These are phyloP conservation scores for Trametes polyzona DNA, from an alignment of 1,284 basidiomycete genomes.

Conservation along the genomic window DNA sequence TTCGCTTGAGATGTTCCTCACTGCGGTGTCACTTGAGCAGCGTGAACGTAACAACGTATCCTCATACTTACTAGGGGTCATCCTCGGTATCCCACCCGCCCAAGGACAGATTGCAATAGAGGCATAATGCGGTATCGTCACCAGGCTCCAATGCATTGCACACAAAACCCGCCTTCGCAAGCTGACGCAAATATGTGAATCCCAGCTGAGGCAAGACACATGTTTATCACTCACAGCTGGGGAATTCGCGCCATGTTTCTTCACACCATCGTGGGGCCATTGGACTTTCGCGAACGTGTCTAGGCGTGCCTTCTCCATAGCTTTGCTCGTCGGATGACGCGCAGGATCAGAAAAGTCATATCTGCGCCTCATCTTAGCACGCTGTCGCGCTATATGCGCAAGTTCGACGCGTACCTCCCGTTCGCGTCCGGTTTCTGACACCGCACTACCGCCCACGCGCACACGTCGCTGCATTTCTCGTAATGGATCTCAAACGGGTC, in stretches of 20 bases:
- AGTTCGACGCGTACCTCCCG: constrained; percentile 50
- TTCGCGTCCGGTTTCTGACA: constrained; percentile 66
- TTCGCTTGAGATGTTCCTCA: constrained; percentile 69
- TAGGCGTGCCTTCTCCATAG: constrained; percentile 69
- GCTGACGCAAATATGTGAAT: constrained; percentile 49
- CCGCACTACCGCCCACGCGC: constrained; percentile 77
- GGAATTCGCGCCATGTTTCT: constrained; percentile 70
- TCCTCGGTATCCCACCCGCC: constrained; percentile 83
- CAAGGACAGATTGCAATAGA: constrained; percentile 76
- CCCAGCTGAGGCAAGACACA: neutral
- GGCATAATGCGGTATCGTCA: constrained; percentile 78
- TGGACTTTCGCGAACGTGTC: constrained; percentile 66
- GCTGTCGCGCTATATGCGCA: neutral
- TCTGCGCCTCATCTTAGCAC: constrained; percentile 5
- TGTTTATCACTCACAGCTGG: constrained; percentile 53
- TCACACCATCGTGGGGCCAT: constrained; percentile 75
- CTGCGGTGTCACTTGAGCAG: constrained; percentile 38
- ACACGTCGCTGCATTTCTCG: constrained; percentile 60
- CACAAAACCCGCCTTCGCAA: constrained; percentile 84
- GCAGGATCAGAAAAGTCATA: constrained; percentile 52
- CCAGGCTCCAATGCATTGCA: constrained; percentile 64
- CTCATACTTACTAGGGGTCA: constrained; percentile 78
- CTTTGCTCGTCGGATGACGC: constrained; percentile 65
- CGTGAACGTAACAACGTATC: constrained; percentile 10
- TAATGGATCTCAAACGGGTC: constrained; percentile 83